A percentile compares a stretch with the other conserved stretches of the same genome.
phyloP scores from a whole-genome alignment of 2,329 filamentous ascomycete genomes.

The Albifimbria verrucaria region DNA sequence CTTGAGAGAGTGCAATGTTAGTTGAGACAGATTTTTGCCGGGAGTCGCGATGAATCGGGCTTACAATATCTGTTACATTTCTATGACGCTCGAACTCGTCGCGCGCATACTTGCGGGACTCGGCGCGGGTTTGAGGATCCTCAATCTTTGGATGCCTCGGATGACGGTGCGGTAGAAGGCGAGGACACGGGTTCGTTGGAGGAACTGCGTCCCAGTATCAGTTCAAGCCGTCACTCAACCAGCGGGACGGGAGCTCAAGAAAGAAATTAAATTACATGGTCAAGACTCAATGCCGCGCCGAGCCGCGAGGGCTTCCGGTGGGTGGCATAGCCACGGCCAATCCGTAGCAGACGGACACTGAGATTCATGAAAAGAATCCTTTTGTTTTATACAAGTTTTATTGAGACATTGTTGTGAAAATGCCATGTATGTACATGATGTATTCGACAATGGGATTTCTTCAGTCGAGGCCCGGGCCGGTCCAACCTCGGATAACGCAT shows the following conservation, averaged over 20 bases:
- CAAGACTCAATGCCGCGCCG: constrained; percentile 47
- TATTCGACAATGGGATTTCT: neutral
- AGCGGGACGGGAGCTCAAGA: no score
- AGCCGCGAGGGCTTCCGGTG: constrained; percentile 22
- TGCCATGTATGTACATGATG: neutral
- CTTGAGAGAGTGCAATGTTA: constrained; percentile 25
- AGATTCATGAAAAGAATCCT: constrained; percentile 17
- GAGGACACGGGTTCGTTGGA: constrained; percentile 53
- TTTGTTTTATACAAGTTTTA: constrained; percentile 4
- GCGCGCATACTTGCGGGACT: constrained; percentile 54
- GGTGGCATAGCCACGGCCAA: constrained; percentile 32
- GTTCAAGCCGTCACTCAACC: neutral
- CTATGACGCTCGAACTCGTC: constrained; percentile 61
- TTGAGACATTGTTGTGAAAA: constrained; percentile 1
- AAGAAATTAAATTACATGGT: constrained; percentile 57
- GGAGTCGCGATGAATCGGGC: neutral
- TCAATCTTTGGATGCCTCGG: constrained; percentile 50
- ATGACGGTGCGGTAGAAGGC: constrained; percentile 57
- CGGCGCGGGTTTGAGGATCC: constrained; percentile 48
- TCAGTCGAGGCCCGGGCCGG: neutral
- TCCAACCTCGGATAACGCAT: constrained; percentile 2
- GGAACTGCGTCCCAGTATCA: constrained; percentile 42
- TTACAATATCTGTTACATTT: constrained; percentile 52
- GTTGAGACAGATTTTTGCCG: constrained; percentile 4
- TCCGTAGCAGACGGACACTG: constrained; percentile 20